Evolutionary conservation across 179 eudicot genomes (phyloP).

Genomic region (Drosera spatulata): DNA sequence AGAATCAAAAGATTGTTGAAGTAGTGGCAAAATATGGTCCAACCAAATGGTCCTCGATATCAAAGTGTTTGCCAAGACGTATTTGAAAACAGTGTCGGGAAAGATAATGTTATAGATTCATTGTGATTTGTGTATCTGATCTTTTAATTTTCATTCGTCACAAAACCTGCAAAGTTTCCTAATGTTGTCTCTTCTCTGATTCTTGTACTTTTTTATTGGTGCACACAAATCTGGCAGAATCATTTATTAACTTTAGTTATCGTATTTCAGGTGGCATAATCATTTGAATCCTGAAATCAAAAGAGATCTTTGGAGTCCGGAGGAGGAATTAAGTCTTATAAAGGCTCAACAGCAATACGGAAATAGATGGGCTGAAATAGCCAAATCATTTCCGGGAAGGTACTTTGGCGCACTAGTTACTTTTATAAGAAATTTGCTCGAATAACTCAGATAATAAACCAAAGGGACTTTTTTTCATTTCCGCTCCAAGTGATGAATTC

Average conservation of each 20-base stretch:
- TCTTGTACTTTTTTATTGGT: too few relatives aligned
- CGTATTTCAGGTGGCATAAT: conserved; percentile 85
- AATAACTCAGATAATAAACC: too few relatives aligned
- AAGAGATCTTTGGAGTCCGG: conserved; percentile 87
- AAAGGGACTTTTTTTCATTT: too few relatives aligned
- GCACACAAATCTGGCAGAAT: background rate
- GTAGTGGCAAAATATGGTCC: conserved; percentile 85
- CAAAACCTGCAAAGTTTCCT: too few relatives aligned
- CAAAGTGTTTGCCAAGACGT: conserved; percentile 89
- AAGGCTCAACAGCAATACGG: conserved; percentile 73
- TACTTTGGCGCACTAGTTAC: conserved; percentile 9
- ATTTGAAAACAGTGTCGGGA: conserved; percentile 99
- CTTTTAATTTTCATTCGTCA: background rate
- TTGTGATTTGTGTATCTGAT: background rate
- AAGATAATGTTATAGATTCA: conserved; percentile 33
- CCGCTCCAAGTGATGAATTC: too few relatives aligned
- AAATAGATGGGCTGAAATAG: conserved; percentile 98
- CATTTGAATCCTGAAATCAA: conserved; percentile 92
- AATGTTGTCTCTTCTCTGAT: too few relatives aligned
- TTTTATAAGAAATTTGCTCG: background rate
- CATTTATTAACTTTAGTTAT: too few relatives aligned
- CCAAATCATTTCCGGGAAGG: conserved; percentile 90
- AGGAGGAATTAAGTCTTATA: conserved; percentile 78
- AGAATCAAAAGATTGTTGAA: conserved; percentile 76
- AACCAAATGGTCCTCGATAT: conserved; percentile 92